Evolutionary conservation across 1,284 basidiomycete species (phyloP).

Genomic region (Takashimella koratensis): DNA sequence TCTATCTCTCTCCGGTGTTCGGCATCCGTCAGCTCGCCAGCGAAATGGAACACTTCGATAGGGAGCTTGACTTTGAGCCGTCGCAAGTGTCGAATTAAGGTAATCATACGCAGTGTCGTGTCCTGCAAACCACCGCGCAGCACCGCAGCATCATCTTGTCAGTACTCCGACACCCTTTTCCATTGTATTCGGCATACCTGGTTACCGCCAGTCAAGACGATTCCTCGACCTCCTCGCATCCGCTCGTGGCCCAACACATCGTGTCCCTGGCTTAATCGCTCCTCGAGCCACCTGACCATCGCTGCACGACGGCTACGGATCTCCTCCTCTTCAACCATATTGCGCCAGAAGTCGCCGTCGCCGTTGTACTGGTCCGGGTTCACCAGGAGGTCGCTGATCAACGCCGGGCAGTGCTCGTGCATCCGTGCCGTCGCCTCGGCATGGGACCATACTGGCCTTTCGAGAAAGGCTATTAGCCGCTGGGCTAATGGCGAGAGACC

Average conservation of each 20-base stretch:
- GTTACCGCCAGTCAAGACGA: conserved; percentile 52
- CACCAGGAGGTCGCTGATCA: conserved; percentile 35
- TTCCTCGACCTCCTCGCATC: conserved; percentile 38
- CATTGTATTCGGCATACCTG: conserved; percentile 30
- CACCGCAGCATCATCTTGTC: too few species aligned
- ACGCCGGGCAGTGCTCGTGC: conserved; percentile 30
- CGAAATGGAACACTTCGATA: conserved; percentile 51
- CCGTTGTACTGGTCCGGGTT: conserved; percentile 48
- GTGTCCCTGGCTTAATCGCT: conserved; percentile 30
- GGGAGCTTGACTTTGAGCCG: conserved; percentile 43
- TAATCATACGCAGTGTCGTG: conserved; percentile 46
- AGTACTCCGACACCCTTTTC: background rate
- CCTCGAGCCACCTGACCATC: conserved; percentile 41
- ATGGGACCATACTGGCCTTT: conserved; percentile 28
- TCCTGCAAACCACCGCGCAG: too few species aligned
- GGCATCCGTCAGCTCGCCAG: conserved; percentile 43
- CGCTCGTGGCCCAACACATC: conserved; percentile 24
- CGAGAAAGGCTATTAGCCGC: conserved; percentile 32
- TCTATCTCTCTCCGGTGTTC: conserved; percentile 36
- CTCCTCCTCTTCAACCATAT: conserved; percentile 26
- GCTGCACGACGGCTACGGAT: conserved; percentile 37
- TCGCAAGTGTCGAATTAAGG: conserved; percentile 44
- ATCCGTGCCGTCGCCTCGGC: conserved; percentile 19
- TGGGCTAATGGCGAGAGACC: conserved; percentile 14
- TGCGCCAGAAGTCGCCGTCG: conserved; percentile 43